A percentile compares a stretch with the other conserved stretches of the same genome.
Conservation (phyloP, 176 grass and related monocot species). For the Tillandsia leiboldiana region DNA sequence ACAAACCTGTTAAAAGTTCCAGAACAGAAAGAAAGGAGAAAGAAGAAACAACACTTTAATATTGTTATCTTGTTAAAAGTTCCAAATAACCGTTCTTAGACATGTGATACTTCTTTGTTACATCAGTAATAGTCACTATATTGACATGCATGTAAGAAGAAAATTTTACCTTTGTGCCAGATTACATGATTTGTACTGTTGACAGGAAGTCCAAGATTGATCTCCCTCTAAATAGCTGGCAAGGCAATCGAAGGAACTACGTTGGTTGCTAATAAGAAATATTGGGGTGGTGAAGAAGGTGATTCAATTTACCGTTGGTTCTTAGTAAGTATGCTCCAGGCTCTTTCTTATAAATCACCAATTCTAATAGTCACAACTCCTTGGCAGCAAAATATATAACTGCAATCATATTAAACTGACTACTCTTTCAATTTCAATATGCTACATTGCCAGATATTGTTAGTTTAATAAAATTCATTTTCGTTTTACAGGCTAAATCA, state of each 20-base stretch:
- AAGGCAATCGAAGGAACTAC: conserved; percentile 56
- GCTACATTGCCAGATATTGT: not conserved
- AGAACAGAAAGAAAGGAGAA: too few relatives aligned
- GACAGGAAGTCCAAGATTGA: conserved; percentile 55
- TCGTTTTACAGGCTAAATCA: too few relatives aligned
- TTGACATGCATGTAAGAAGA: conserved; percentile 8
- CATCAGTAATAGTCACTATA: not conserved
- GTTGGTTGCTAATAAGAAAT: conserved; percentile 60
- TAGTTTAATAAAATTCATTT: too few relatives aligned
- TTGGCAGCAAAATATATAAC: not conserved
- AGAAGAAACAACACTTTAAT: too few relatives aligned
- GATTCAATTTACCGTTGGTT: conserved; percentile 70
- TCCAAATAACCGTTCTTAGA: not conserved
- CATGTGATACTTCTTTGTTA: not conserved
- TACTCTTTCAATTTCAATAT: not conserved
- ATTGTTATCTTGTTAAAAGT: not conserved
- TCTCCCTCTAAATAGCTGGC: conserved; percentile 70
- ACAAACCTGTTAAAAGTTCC: too few relatives aligned
- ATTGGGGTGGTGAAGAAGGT: conserved; percentile 99
- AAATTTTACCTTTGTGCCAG: not conserved
- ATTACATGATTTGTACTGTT: conserved; percentile 23
- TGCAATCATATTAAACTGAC: not conserved
- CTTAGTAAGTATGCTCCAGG: conserved; percentile 46
- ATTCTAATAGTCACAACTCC: not conserved
- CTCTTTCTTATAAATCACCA: not conserved